Percentiles rank a stretch among this genome's conserved stretches.
These are phyloP conservation scores for Cordyceps javanica DNA, from an alignment of 2,329 filamentous ascomycete genomes.

Conservation along the genomic window DNA sequence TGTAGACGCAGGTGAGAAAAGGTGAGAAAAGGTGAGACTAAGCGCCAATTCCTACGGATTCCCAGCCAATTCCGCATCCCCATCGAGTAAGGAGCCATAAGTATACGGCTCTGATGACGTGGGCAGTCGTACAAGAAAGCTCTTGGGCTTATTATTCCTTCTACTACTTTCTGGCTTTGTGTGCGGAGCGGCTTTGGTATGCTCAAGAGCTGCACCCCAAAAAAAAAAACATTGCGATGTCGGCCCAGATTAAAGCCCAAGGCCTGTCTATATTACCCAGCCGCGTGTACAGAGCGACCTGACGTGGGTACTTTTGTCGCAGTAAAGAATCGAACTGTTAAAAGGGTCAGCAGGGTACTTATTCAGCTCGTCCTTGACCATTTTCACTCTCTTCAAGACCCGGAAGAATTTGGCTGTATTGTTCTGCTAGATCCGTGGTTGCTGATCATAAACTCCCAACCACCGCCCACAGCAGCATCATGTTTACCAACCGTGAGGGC, in stretches of 20 bases:
- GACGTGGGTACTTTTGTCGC: slow-evolving; percentile 1
- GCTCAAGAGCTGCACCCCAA: background rate
- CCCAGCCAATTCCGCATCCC: background rate
- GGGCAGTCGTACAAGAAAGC: background rate
- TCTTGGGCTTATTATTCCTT: background rate
- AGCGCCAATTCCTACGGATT: slow-evolving; percentile 3
- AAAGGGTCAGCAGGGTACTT: background rate
- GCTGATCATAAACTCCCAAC: no score
- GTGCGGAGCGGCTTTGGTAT: background rate
- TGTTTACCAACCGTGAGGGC: slow-evolving; percentile 20
- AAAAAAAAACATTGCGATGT: background rate
- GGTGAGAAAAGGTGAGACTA: slow-evolving; percentile 1
- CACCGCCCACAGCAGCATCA: background rate
- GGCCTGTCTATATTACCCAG: background rate
- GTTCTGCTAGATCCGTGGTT: no score
- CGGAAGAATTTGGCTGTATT: no score
- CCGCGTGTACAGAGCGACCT: background rate
- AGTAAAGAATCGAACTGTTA: background rate
- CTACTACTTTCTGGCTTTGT: no score
- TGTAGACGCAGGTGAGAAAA: background rate
- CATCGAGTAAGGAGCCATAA: background rate
- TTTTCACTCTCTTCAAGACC: no score
- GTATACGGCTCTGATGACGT: slow-evolving; percentile 7
- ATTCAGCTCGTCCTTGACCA: background rate
- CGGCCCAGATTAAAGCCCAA: background rate